These are phyloP conservation scores for Trichosporon ovoides DNA, from an alignment of 1,284 basidiomycete genomes.

Conservation along the genomic window DNA sequence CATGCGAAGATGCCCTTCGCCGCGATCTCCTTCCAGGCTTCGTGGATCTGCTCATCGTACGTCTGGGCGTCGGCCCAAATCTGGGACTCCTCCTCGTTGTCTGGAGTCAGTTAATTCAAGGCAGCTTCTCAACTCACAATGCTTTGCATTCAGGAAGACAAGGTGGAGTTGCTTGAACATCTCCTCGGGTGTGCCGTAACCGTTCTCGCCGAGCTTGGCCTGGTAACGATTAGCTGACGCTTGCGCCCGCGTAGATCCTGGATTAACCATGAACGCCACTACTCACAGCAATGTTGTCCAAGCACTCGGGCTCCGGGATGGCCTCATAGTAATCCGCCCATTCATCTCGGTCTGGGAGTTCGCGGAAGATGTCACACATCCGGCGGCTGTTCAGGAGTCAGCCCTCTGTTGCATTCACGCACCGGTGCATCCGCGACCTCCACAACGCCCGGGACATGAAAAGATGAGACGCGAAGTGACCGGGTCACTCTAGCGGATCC, in stretches of 20 bases:
- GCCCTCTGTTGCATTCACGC: neutral
- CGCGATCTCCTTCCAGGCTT: slow-evolving; percentile 29
- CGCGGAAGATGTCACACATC: slow-evolving; percentile 38
- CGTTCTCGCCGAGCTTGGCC: slow-evolving; percentile 30
- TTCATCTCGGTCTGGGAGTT: slow-evolving; percentile 36
- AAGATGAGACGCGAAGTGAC: neutral
- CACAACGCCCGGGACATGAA: neutral
- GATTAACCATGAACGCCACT: neutral
- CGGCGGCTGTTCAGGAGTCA: slow-evolving; percentile 24
- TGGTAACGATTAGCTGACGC: slow-evolving; percentile 12
- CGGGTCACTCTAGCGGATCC: neutral
- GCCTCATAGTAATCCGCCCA: slow-evolving; percentile 46
- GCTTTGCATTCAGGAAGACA: slow-evolving; percentile 48
- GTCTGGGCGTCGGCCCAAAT: slow-evolving; percentile 41
- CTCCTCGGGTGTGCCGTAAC: slow-evolving; percentile 33
- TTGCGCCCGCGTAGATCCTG: neutral
- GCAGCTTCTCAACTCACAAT: slow-evolving; percentile 31
- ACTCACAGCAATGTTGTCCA: slow-evolving; percentile 44
- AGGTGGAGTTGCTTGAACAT: slow-evolving; percentile 46
- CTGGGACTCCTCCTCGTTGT: slow-evolving; percentile 44
- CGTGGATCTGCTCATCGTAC: slow-evolving; percentile 36
- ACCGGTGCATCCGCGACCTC: neutral
- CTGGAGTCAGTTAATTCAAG: slow-evolving; percentile 24
- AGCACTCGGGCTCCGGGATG: slow-evolving; percentile 45
- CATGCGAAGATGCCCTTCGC: slow-evolving; percentile 23